phyloP scores from a whole-genome alignment of 768 basidiomycete genomes.

The Auricularia auricula-judae region DNA sequence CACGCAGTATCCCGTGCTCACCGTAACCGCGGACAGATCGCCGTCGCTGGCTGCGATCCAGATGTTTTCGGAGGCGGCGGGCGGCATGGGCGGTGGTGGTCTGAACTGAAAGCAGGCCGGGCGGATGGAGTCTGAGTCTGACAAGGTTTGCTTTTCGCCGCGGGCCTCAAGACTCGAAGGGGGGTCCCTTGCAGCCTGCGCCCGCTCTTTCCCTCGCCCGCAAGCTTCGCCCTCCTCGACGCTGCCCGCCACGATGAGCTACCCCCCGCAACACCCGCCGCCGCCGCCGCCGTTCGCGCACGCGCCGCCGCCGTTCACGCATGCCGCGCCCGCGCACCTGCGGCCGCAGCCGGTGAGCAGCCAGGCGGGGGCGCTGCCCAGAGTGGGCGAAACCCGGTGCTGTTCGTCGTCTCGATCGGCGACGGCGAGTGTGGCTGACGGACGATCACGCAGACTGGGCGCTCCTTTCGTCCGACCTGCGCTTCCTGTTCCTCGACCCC shows the following conservation, averaged over 20 bases:
- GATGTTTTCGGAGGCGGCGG: conserved; percentile 44
- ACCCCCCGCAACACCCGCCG: conserved; percentile 2
- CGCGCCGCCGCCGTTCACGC: neutral
- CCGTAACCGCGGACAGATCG: conserved; percentile 65
- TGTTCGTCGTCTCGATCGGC: neutral
- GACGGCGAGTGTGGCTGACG: neutral
- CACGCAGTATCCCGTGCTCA: conserved; percentile 22
- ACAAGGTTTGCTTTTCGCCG: conserved; percentile 7
- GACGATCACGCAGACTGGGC: conserved; percentile 53
- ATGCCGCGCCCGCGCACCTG: neutral
- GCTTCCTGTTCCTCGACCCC: conserved; percentile 78
- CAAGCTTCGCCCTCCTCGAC: conserved; percentile 14
- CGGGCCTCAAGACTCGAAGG: conserved; percentile 10
- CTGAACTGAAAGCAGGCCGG: neutral
- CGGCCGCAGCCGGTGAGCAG: neutral
- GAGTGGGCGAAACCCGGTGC: neutral
- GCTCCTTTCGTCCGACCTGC: conserved; percentile 60
- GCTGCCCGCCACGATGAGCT: conserved; percentile 13
- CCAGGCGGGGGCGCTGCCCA: neutral
- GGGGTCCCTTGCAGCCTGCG: too few relatives aligned
- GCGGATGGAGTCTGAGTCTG: neutral
- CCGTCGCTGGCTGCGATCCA: conserved; percentile 94
- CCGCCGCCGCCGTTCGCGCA: neutral
- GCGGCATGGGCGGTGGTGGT: neutral
- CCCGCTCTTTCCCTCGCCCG: too few relatives aligned